Evolutionary conservation across 2,329 filamentous ascomycete species (phyloP).

Genomic region (Aspergillus sp.): DNA sequence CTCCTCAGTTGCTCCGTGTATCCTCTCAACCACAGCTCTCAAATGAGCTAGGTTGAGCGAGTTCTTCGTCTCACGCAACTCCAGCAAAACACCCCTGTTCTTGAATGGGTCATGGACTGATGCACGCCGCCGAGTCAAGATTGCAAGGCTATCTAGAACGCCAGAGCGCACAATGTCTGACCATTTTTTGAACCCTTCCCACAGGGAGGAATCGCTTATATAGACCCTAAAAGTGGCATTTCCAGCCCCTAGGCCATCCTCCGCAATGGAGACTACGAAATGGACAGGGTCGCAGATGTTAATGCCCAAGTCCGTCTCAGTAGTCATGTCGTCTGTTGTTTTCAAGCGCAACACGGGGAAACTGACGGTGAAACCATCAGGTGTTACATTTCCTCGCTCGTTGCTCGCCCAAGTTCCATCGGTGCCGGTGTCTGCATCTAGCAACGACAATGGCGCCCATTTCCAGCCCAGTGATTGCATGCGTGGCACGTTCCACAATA

Average conservation of each 20-base stretch:
- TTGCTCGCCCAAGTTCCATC: not conserved
- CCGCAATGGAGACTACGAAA: not conserved
- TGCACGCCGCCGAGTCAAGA: not conserved
- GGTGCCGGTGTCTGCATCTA: not conserved
- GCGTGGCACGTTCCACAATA: not conserved
- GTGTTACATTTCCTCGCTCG: not conserved
- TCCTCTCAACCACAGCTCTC: not conserved
- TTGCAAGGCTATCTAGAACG: not conserved
- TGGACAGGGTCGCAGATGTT: not conserved
- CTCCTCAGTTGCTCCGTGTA: not conserved
- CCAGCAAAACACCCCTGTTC: not conserved
- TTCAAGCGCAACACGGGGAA: not conserved
- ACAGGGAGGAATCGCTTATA: not conserved
- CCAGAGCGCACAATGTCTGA: not conserved
- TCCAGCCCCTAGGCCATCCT: not conserved
- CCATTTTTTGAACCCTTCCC: not conserved
- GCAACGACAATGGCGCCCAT: not conserved
- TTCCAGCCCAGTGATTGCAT: not conserved
- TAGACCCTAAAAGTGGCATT: not conserved
- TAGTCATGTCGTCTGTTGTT: not conserved
- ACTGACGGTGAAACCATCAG: not conserved
- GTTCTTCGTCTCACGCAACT: not conserved
- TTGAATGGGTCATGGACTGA: not conserved
- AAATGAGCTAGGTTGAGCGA: not conserved
- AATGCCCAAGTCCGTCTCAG: not conserved